Percentiles rank a stretch among this genome's conserved stretches.
Evolutionary conservation across 352 stramenopile species (phyloP).

Genomic region (Phytophthora capsici): DNA sequence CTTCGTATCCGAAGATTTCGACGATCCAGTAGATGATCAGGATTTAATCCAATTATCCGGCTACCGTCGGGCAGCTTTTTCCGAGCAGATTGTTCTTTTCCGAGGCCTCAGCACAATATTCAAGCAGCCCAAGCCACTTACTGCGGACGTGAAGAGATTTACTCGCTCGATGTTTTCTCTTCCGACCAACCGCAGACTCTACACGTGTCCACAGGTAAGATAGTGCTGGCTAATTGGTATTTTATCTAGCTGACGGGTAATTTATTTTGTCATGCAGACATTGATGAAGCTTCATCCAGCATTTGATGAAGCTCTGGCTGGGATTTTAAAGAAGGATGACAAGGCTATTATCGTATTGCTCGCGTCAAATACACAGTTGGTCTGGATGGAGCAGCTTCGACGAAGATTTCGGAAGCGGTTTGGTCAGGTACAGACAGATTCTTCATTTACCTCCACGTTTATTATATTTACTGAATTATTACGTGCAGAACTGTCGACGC

Average conservation of each 20-base stretch:
- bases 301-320: conserved; percentile 53
- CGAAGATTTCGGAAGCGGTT: conserved; percentile 47
- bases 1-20: conserved; percentile 45
- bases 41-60: conserved; percentile 12
- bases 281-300: conserved; percentile 71
- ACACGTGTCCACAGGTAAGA: conserved; percentile 60
- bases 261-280: conserved; percentile 42
- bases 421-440: conserved; percentile 27
- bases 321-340: conserved; percentile 48
- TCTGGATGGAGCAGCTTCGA: conserved; percentile 63
- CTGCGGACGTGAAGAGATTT: conserved; percentile 24
- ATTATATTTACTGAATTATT: too few relatives aligned
- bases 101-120: conserved; percentile 70
- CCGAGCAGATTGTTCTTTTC: conserved; percentile 78
- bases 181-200: conserved; percentile 49
- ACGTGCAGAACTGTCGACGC: conserved; percentile 30
- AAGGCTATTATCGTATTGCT: conserved; percentile 52
- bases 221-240: too few relatives aligned
- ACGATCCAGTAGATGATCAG: conserved; percentile 4
- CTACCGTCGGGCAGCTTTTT: conserved; percentile 53
- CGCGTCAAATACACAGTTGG: conserved; percentile 47
- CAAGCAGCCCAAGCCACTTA: conserved; percentile 30
- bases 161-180: conserved; percentile 48
- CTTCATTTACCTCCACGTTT: not conserved
- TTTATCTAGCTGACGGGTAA: too few relatives aligned